Evolutionary conservation across 2,329 filamentous ascomycete genomes (phyloP).

Genomic region (Myriangium duriaei): DNA sequence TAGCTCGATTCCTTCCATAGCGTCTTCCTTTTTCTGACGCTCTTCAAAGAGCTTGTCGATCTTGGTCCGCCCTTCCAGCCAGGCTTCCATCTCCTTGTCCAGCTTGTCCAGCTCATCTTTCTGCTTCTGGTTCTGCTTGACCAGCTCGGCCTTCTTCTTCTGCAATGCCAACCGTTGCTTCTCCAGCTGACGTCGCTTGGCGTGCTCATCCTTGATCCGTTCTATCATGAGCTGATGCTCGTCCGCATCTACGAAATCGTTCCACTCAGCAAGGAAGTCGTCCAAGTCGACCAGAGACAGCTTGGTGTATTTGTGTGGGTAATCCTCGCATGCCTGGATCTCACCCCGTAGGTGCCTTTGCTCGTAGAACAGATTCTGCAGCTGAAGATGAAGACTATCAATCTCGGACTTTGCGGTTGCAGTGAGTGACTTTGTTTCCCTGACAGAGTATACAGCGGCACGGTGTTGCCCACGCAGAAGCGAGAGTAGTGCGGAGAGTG

Average conservation of each 20-base stretch:
- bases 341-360: slow-evolving; percentile 82
- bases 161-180: slow-evolving; percentile 56
- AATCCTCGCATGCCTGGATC: slow-evolving; percentile 79
- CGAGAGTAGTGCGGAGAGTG: slow-evolving; percentile 64
- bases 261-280: slow-evolving; percentile 52
- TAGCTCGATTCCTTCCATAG: slow-evolving; percentile 1
- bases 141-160: slow-evolving; percentile 54
- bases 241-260: slow-evolving; percentile 46
- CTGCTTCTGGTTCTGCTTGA: slow-evolving; percentile 74
- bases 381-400: slow-evolving; percentile 76
- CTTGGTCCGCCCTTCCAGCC: slow-evolving; percentile 61
- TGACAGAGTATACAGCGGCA: slow-evolving; percentile 64
- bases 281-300: slow-evolving; percentile 75
- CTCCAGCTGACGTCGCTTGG: slow-evolving; percentile 73
- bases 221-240: slow-evolving; percentile 79
- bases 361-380: slow-evolving; percentile 95
- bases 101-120: slow-evolving; percentile 87
- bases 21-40: slow-evolving; percentile 7
- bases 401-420: slow-evolving; percentile 83
- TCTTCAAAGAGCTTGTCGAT: slow-evolving; percentile 13
- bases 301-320: slow-evolving; percentile 78
- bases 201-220: slow-evolving; percentile 80
- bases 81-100: slow-evolving; percentile 85
- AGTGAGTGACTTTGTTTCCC: slow-evolving; percentile 75
- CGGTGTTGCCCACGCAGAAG: slow-evolving; percentile 75